Evolutionary conservation across 208 protist species (phyloP).

Genomic region (Trypanosoma cruzi): DNA sequence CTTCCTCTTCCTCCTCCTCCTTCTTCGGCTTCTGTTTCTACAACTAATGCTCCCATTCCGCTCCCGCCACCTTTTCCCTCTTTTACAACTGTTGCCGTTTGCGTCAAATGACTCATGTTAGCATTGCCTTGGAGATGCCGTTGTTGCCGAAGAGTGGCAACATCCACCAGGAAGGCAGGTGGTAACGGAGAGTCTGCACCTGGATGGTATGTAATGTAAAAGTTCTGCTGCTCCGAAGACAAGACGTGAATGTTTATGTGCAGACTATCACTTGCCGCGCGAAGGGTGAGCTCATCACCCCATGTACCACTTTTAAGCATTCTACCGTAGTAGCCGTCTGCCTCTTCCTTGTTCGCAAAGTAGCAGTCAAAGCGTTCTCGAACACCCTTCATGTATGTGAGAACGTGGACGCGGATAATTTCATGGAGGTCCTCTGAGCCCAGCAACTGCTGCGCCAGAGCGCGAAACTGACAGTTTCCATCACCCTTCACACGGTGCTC

Average conservation of each 20-base stretch:
- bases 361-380: slow-evolving; percentile 81
- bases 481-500: slow-evolving; percentile 72
- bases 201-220: slow-evolving; percentile 81
- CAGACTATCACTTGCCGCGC: slow-evolving; percentile 81
- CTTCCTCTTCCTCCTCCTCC: not conserved
- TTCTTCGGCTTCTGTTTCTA: not conserved
- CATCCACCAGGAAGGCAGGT: slow-evolving; percentile 79
- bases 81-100: not conserved
- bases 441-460: slow-evolving; percentile 85
- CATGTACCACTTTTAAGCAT: slow-evolving; percentile 63
- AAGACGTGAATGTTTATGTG: slow-evolving; percentile 86
- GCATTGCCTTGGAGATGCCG: slow-evolving; percentile 22
- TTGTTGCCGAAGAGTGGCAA: slow-evolving; percentile 38
- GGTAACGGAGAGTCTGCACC: slow-evolving; percentile 49
- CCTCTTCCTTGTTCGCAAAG: slow-evolving; percentile 63
- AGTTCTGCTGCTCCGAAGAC: slow-evolving; percentile 79
- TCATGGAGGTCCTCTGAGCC: slow-evolving; percentile 86
- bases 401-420: slow-evolving; percentile 69
- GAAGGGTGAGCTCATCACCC: slow-evolving; percentile 89
- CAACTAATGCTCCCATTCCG: not conserved
- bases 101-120: slow-evolving; percentile 18
- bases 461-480: slow-evolving; percentile 91
- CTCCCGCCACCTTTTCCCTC: not conserved
- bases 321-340: slow-evolving; percentile 68
- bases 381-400: slow-evolving; percentile 80